phyloP scores from a whole-genome alignment of 176 grass and related monocot species.

The Coix lacrymajobi region DNA sequence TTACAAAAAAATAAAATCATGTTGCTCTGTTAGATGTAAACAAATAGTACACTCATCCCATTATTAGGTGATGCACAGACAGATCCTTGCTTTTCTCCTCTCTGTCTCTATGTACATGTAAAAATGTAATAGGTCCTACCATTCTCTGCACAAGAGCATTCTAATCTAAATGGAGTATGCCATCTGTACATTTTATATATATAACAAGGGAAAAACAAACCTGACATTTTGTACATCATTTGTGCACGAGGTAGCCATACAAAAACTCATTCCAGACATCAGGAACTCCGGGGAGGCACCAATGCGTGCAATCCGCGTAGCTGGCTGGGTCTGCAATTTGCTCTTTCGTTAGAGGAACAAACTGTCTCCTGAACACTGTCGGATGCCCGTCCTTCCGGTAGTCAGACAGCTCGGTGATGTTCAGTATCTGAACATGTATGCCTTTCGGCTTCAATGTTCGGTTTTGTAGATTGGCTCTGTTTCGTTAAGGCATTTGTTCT shows the following conservation, averaged over 20 bases:
- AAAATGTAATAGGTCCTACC: background rate
- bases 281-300: slow-evolving; percentile 76
- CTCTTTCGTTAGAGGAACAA: slow-evolving; percentile 21
- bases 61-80: background rate
- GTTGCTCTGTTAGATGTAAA: background rate
- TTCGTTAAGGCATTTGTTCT: slow-evolving; percentile 54
- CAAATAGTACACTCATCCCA: background rate
- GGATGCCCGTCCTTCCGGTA: slow-evolving; percentile 76
- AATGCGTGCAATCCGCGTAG: slow-evolving; percentile 74
- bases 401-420: slow-evolving; percentile 68
- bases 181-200: background rate
- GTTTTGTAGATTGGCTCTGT: slow-evolving; percentile 41
- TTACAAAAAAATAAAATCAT: background rate
- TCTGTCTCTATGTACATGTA: background rate
- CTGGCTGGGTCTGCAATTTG: slow-evolving; percentile 43
- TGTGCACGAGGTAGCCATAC: slow-evolving; percentile 39
- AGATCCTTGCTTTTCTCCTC: background rate
- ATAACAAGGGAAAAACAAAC: too few species aligned
- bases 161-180: background rate
- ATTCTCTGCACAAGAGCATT: background rate
- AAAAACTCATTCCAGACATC: slow-evolving; percentile 78
- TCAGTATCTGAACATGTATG: slow-evolving; percentile 58
- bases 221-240: background rate
- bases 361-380: slow-evolving; percentile 45
- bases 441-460: slow-evolving; percentile 35